Percentiles rank a stretch among this genome's conserved stretches.
Evolutionary conservation across 2,329 filamentous ascomycete genomes (phyloP).

Genomic region (Alternaria panax): DNA sequence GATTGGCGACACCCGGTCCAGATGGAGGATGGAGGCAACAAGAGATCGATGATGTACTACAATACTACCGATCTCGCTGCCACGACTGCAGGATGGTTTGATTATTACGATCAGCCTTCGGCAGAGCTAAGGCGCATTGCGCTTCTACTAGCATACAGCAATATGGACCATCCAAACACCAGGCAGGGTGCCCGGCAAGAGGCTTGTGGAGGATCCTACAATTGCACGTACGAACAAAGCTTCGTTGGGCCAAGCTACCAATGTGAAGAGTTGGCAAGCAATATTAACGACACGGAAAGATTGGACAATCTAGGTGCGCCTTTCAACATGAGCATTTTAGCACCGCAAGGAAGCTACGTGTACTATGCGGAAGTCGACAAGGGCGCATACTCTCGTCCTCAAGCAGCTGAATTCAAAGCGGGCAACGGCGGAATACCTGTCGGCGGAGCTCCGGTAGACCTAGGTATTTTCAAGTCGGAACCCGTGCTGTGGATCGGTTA

Average conservation of each 20-base stretch:
- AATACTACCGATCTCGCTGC: constrained; percentile 43
- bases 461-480: constrained; percentile 42
- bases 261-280: constrained; percentile 39
- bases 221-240: constrained; percentile 44
- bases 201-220: constrained; percentile 46
- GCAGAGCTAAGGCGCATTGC: constrained; percentile 39
- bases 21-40: constrained; percentile 29
- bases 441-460: constrained; percentile 26
- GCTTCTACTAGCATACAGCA: constrained; percentile 41
- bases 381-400: constrained; percentile 41
- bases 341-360: constrained; percentile 37
- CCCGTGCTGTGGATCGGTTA: constrained; percentile 49
- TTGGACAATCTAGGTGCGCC: constrained; percentile 37
- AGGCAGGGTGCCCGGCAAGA: constrained; percentile 42
- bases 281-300: constrained; percentile 25
- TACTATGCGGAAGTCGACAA: constrained; percentile 41
- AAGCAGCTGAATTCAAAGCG: constrained; percentile 29
- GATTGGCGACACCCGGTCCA: constrained; percentile 43
- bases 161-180: constrained; percentile 35
- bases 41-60: constrained; percentile 42
- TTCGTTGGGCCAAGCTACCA: constrained; percentile 46
- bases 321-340: constrained; percentile 42
- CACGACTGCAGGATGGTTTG: constrained; percentile 35
- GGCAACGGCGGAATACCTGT: constrained; percentile 42
- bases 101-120: constrained; percentile 49